Evolutionary conservation across 345 rosid species (phyloP).

Genomic region (Brassica juncea): DNA sequence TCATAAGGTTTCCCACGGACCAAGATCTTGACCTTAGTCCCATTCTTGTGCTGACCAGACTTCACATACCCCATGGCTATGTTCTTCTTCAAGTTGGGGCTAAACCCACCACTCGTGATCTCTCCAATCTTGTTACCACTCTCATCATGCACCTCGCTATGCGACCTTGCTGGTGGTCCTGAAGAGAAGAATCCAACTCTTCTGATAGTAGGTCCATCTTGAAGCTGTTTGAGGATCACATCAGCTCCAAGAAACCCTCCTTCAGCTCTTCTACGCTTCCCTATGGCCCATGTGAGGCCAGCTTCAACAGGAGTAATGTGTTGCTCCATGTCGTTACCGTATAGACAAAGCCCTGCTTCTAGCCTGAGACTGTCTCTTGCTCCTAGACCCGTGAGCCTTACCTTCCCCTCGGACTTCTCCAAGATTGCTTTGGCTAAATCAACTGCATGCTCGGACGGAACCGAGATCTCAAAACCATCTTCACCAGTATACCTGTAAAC

Average conservation of each 20-base stretch:
- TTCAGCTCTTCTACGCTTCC: conserved; percentile 92
- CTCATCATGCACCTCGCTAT: conserved; percentile 88
- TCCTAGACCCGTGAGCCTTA: conserved; percentile 89
- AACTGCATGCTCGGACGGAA: conserved; percentile 77
- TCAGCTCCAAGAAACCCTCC: conserved; percentile 96
- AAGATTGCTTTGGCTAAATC: conserved; percentile 91
- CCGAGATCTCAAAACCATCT: conserved; percentile 98
- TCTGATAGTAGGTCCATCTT: conserved; percentile 81
- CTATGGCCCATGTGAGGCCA: conserved; percentile 96
- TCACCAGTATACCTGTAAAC: conserved; percentile 81
- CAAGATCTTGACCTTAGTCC: conserved; percentile 75
- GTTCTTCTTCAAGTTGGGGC: conserved; percentile 97
- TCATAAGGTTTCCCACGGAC: conserved; percentile 89
- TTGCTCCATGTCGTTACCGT: conserved; percentile 97
- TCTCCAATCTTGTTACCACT: conserved; percentile 77
- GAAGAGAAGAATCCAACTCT: conserved; percentile 81
- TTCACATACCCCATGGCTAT: conserved; percentile 97
- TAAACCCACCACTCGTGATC: conserved; percentile 95
- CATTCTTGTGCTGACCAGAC: conserved; percentile 83
- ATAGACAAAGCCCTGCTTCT: conserved; percentile 89
- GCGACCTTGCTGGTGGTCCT: conserved; percentile 92
- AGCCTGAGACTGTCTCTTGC: conserved; percentile 97
- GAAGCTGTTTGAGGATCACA: conserved; percentile 84
- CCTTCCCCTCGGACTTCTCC: conserved; percentile 90
- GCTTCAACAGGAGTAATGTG: conserved; percentile 91